Conservation (phyloP, 768 basidiomycete species). For the Leccinum ochraceum region DNA sequence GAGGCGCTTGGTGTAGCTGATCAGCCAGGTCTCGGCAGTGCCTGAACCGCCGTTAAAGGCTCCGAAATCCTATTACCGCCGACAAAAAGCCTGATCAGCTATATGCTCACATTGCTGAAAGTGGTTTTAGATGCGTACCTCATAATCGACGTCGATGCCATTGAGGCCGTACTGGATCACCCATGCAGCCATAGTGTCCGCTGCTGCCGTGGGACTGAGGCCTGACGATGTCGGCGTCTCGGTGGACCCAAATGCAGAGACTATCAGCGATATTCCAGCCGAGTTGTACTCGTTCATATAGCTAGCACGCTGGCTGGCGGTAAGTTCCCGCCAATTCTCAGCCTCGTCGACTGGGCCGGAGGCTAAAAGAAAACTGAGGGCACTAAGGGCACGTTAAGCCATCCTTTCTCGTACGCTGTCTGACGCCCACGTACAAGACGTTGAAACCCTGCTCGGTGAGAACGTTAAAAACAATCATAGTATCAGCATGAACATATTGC, state of each 20-base stretch:
- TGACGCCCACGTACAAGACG: conserved; percentile 31
- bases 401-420: background rate
- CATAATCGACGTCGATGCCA: conserved; percentile 59
- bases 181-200: conserved; percentile 47
- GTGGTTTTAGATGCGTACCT: conserved; percentile 24
- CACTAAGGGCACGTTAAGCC: conserved; percentile 20
- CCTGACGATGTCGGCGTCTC: conserved; percentile 44
- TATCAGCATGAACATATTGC: background rate
- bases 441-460: conserved; percentile 32
- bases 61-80: conserved; percentile 29
- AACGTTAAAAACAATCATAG: background rate
- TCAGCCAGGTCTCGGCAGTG: conserved; percentile 38
- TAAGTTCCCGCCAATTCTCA: conserved; percentile 43
- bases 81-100: background rate
- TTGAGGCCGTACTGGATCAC: conserved; percentile 49
- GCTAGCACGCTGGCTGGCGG: conserved; percentile 38
- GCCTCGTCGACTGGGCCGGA: conserved; percentile 48
- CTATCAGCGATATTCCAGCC: conserved; percentile 59
- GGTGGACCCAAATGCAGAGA: conserved; percentile 52
- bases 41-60: conserved; percentile 40
- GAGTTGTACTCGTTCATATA: conserved; percentile 50
- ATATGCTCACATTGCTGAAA: background rate
- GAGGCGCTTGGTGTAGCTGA: conserved; percentile 35
- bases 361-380: conserved; percentile 43
- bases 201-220: conserved; percentile 37